Base-by-base conservation (phyloP, 1,284 basidiomycete species). In the Grifola frondosa region DNA sequence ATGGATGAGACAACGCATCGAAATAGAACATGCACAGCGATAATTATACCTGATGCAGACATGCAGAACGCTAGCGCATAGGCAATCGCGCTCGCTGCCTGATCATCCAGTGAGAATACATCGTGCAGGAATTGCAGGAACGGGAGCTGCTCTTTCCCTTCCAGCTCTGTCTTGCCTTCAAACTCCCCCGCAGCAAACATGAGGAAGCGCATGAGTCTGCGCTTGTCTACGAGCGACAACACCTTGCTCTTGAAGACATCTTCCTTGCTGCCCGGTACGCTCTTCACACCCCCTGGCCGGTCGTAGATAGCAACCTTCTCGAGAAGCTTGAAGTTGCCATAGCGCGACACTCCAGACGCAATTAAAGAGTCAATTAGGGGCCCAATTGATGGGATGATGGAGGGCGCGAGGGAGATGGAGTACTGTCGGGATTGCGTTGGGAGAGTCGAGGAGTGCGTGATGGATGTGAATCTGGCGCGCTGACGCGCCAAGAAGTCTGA, bases 151-250 rank as follows among this genome's bases (percentile, higher is more conserved):
- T 80, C 74, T 49, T 80, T 77, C 3, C 78, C 84, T 62, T 73
- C 63, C 2, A 88, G 52, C 54, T 89, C 84, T 19, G 70, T 64
- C 50, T 76, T 76, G 6, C 63, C 64, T 58, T 91, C 88, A 54
- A 90, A 87, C 4, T 90, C 81, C 1, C 83, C 81, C 1, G 78
- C 76, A 28, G 87, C 86, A 58, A 91, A 94, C 57, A 84, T 76
- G 25, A 99, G 69, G 54, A 97, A 91, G 51, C 95, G 91, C 90
- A 98, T 98, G 28, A 99, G 70, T 28, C 87, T 77, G 30, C 95
- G 75, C 69, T 98, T 99, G 49, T 96, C 91, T 25, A 95, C 64
- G 6, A 98, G 73, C 4, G 75, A 76, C 11, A 97, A 77, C 5
- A 73, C 73, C 59, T 84, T 84, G 65, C 82, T 85, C 67, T 89